A percentile compares a stretch with the other conserved stretches of the same genome.
Evolutionary conservation across 1,139 yeast genomes (phyloP).

Genomic region (Suhomyces coccinellae): DNA sequence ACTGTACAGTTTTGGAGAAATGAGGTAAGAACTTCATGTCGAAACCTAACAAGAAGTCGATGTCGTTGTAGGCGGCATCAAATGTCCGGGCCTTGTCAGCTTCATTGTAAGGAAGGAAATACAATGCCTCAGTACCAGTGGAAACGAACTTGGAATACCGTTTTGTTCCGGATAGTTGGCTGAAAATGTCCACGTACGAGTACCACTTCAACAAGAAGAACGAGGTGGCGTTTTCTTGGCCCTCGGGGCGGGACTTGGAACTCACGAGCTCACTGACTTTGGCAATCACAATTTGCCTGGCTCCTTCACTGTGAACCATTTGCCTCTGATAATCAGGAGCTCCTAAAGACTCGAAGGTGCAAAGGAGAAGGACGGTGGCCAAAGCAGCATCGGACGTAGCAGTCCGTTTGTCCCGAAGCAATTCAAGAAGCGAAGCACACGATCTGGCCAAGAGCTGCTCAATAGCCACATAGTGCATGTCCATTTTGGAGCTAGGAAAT

Average conservation of each 20-base stretch:
- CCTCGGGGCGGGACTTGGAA: background rate
- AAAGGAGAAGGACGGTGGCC: slow-evolving; percentile 60
- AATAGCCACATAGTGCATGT: slow-evolving; percentile 36
- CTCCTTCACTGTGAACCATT: slow-evolving; percentile 68
- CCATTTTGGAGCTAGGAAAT: slow-evolving; percentile 19
- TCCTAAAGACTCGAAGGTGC: slow-evolving; percentile 62
- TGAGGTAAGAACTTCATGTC: slow-evolving; percentile 54
- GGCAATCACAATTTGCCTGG: slow-evolving; percentile 65
- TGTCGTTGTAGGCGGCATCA: slow-evolving; percentile 25
- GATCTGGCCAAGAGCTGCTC: slow-evolving; percentile 56
- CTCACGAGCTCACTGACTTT: background rate
- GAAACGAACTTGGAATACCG: slow-evolving; percentile 2
- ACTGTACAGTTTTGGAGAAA: slow-evolving; percentile 45
- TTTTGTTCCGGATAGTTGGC: slow-evolving; percentile 50
- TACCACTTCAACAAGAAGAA: slow-evolving; percentile 71
- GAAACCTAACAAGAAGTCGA: slow-evolving; percentile 61
- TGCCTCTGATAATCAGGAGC: slow-evolving; percentile 53
- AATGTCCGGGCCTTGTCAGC: too few relatives aligned
- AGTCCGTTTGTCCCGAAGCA: slow-evolving; percentile 52
- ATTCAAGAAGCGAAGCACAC: slow-evolving; percentile 53
- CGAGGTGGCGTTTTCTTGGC: slow-evolving; percentile 36
- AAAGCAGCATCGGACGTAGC: slow-evolving; percentile 67
- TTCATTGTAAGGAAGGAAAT: background rate
- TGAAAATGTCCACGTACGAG: slow-evolving; percentile 69
- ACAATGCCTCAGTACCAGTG: slow-evolving; percentile 18